Base-by-base conservation (phyloP, 805 yeast species). In the Candida fluviatilis region DNA sequence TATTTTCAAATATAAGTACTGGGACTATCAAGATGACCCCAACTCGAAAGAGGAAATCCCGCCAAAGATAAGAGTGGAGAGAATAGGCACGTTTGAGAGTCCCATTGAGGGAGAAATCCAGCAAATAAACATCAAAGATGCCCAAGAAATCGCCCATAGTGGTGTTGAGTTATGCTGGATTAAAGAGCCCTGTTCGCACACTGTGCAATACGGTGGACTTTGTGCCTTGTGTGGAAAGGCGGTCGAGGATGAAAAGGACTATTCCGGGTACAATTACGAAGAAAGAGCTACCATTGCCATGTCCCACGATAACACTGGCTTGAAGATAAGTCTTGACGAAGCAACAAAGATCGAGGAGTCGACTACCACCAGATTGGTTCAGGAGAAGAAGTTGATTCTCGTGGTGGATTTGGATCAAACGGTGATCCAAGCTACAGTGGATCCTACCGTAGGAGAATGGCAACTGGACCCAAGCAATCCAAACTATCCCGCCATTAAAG, bases 381-480 rank as follows among this genome's bases (percentile, higher is more conserved):
- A 68, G 12, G 84, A 78, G 37, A 67, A 73, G 42, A 87, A 86
- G 57, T 69, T 93, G 45, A 89, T 93, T 21, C 69, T 93, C 40
- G 98, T 93, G 19, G 99, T 93, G 4, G 99, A 93, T 69, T 71
- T 93, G 46, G 99, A 93, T 64, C 99, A 93, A 59, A 93, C 99
- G 0, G 95, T 93, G 4, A 91, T 93, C 23, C 99, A 93, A 55
- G 96, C 97, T 30, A 91, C 97, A 4, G 97, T 91, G 13, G 99
- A 93, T 57, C 97, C 97, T 0, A 89, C 96, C 0, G 95, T 93
- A 21, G 93, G 93, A 1, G 95, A 87, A 54, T 93, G 99, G 99
- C 89, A 85, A 73, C 72, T 73, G 36, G 97, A 93, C 52, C 82
- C 88, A 3, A 59, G 70, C 4, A 86, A 87, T 50, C 95, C 97